Percentiles rank a stretch among this genome's conserved stretches.
phyloP scores from a whole-genome alignment of 139 green algal species.

The Pseudopediastrum boryanum region DNA sequence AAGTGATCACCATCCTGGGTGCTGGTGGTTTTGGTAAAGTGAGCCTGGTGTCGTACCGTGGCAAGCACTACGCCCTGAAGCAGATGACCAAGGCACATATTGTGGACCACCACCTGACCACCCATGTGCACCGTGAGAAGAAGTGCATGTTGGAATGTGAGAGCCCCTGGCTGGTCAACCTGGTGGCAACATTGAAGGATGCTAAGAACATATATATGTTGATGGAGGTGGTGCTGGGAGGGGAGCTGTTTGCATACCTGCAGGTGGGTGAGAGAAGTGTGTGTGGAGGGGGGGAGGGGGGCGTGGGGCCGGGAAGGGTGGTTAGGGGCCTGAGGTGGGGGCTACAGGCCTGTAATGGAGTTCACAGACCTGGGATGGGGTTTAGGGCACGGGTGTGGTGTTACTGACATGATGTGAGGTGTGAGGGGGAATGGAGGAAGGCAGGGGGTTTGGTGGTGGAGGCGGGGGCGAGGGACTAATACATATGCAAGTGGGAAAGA shows the following conservation, averaged over 20 bases:
- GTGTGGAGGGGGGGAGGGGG: no score
- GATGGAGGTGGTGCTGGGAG: conserved; percentile 89
- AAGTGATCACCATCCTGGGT: conserved; percentile 67
- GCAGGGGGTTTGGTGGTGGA: no score
- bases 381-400: no score
- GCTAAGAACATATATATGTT: conserved; percentile 84
- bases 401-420: no score
- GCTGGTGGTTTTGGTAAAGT: conserved; percentile 89
- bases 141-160: conserved; percentile 75
- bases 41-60: conserved; percentile 72
- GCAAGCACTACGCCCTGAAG: conserved; percentile 81
- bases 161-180: conserved; percentile 85
- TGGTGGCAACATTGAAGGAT: conserved; percentile 67
- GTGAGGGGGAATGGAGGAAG: no score
- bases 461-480: no score
- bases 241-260: conserved; percentile 95
- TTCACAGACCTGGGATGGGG: no score
- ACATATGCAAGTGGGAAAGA: no score
- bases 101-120: conserved; percentile 74
- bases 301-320: no score
- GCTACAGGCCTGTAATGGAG: no score
- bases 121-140: conserved; percentile 89
- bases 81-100: conserved; percentile 84
- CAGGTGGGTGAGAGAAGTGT: conserved; percentile 55
- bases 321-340: no score